A percentile compares a stretch with the other conserved stretches of the same genome.
Conservation (phyloP, 257 asterid species). For the Haberlea rhodopensis region DNA sequence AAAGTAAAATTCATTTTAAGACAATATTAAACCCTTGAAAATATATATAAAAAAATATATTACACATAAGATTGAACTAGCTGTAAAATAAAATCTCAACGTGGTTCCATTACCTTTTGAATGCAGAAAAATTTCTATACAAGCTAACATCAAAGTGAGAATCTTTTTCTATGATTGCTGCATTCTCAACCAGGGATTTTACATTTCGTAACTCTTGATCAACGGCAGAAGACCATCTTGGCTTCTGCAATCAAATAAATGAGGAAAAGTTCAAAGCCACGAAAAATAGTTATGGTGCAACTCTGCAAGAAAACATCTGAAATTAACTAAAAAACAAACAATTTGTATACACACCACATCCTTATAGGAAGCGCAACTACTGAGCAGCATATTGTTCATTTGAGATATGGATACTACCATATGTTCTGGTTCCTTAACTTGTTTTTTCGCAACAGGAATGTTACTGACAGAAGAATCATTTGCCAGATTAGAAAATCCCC, state of each 20-base stretch:
- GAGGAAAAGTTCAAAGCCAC: conserved; percentile 7
- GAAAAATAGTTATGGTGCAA: not conserved
- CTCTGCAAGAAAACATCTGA: conserved; percentile 7
- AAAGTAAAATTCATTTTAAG: not conserved
- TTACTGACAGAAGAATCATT: conserved; percentile 22
- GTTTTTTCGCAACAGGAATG: conserved; percentile 24
- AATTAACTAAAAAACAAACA: conserved; percentile 5
- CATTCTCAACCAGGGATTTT: conserved; percentile 52
- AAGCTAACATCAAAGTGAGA: no score
- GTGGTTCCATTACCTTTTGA: conserved; percentile 55
- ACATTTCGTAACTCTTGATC: conserved; percentile 54
- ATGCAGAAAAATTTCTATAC: conserved; percentile 69
- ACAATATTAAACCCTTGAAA: conserved; percentile 1
- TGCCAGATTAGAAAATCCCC: conserved; percentile 21
- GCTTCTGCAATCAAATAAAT: conserved; percentile 45
- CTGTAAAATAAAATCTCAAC: no score
- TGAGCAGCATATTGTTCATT: conserved; percentile 60
- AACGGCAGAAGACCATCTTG: conserved; percentile 55
- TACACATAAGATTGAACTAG: not conserved
- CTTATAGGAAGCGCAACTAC: conserved; percentile 42
- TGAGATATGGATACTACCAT: conserved; percentile 48
- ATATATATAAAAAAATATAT: conserved; percentile 1
- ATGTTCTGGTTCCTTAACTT: conserved; percentile 21
- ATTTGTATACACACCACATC: conserved; percentile 45
- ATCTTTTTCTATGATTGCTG: conserved; percentile 43